Percentiles rank a stretch among this genome's conserved stretches.
phyloP scores from a whole-genome alignment of 306 rosid species.

The Citrullus amarus region DNA sequence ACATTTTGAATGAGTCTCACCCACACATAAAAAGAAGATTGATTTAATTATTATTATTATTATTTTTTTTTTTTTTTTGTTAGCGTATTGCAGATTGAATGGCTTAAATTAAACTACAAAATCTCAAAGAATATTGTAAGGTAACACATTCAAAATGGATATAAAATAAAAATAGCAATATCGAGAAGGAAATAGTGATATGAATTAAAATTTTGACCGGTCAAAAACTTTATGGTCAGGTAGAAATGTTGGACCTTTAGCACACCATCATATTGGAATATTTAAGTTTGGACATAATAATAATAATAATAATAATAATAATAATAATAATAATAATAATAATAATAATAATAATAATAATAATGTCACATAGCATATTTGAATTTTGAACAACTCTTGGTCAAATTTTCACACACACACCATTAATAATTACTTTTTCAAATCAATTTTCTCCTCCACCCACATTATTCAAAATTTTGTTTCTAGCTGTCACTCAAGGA shows the following conservation, averaged over 20 bases:
- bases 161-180: not conserved
- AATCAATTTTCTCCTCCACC: not conserved
- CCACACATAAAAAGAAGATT: too few relatives aligned
- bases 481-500: not conserved
- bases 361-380: not conserved
- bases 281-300: not conserved
- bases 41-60: not conserved
- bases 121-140: not conserved
- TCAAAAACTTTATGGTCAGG: constrained; percentile 2
- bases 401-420: constrained; percentile 1
- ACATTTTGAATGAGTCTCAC: too few relatives aligned
- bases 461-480: not conserved
- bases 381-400: not conserved
- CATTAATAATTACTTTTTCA: not conserved
- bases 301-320: not conserved
- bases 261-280: not conserved
- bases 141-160: not conserved
- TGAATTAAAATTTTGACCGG: not conserved
- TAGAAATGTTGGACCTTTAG: constrained; percentile 7
- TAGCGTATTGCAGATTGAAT: not conserved
- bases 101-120: not conserved
- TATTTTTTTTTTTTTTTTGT: not conserved
- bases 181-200: not conserved
- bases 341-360: not conserved
- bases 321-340: not conserved